These are phyloP conservation scores for Malus hybrid DNA, from an alignment of 331 rosid genomes.

Conservation along the genomic window DNA sequence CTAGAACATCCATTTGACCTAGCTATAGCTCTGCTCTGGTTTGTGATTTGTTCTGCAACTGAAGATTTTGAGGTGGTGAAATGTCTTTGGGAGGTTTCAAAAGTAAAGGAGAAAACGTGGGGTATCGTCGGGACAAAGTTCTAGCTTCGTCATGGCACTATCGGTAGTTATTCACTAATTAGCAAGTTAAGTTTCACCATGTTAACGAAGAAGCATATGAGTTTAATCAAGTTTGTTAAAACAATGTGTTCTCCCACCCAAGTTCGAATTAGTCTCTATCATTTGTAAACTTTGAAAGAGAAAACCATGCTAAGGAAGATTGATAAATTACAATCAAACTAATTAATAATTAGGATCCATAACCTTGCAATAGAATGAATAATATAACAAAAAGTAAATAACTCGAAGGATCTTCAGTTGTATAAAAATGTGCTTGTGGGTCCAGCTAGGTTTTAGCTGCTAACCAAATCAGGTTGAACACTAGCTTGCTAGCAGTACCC, in stretches of 20 bases:
- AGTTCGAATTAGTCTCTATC: background rate
- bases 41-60: background rate
- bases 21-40: background rate
- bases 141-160: background rate
- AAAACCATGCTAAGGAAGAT: background rate
- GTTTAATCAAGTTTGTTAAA: background rate
- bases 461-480: conserved; percentile 24
- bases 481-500: background rate
- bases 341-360: background rate
- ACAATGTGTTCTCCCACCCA: background rate
- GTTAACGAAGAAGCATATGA: background rate
- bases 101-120: background rate
- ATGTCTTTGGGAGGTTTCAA: background rate
- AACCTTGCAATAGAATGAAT: background rate
- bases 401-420: background rate
- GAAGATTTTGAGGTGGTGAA: background rate
- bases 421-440: conserved; percentile 2
- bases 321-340: background rate
- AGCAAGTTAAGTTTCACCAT: background rate
- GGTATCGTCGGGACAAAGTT: background rate
- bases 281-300: background rate
- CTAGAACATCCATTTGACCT: conserved; percentile 10
- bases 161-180: background rate
- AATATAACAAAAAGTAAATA: background rate
- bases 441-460: conserved; percentile 10